Conservation (phyloP, 371 early-diverging fungal species). For the Mortierella sp. region DNA sequence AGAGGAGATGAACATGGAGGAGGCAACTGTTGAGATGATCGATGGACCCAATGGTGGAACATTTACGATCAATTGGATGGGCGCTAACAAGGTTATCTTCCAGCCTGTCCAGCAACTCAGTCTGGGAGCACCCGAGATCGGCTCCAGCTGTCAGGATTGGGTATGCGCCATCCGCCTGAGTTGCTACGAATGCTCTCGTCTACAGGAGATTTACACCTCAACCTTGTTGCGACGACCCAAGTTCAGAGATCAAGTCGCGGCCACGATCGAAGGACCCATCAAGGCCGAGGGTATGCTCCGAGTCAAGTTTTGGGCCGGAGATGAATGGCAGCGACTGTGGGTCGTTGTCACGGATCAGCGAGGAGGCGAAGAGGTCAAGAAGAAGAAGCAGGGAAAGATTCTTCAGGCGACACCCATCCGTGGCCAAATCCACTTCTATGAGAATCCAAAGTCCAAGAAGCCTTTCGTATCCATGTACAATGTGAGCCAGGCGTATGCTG, state of each 20-base stretch:
- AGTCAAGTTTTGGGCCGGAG: conserved; percentile 50
- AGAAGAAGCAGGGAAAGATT: conserved; percentile 68
- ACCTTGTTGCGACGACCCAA: conserved; percentile 62
- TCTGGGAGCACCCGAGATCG: conserved; percentile 34
- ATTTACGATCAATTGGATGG: conserved; percentile 51
- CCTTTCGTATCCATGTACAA: conserved; percentile 63
- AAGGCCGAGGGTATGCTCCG: conserved; percentile 65
- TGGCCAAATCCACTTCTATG: conserved; percentile 65
- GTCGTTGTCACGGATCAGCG: conserved; percentile 66
- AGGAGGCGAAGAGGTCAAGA: conserved; percentile 59
- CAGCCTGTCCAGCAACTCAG: conserved; percentile 48
- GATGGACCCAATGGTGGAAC: conserved; percentile 53
- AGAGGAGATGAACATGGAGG: conserved; percentile 51
- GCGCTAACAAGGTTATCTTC: conserved; percentile 47
- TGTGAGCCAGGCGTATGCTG: conserved; percentile 74
- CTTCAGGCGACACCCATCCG: conserved; percentile 56
- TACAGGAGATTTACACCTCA: conserved; percentile 80
- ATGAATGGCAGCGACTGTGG: conserved; percentile 69
- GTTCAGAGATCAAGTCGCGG: conserved; percentile 48
- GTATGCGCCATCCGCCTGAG: conserved; percentile 78
- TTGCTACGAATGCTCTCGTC: conserved; percentile 76
- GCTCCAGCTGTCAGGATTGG: conserved; percentile 60
- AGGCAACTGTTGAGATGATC: conserved; percentile 47
- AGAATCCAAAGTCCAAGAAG: conserved; percentile 65
- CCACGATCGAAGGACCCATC: conserved; percentile 44